Evolutionary conservation across 345 rosid genomes (phyloP).

Genomic region (Bruguiera sexangula): DNA sequence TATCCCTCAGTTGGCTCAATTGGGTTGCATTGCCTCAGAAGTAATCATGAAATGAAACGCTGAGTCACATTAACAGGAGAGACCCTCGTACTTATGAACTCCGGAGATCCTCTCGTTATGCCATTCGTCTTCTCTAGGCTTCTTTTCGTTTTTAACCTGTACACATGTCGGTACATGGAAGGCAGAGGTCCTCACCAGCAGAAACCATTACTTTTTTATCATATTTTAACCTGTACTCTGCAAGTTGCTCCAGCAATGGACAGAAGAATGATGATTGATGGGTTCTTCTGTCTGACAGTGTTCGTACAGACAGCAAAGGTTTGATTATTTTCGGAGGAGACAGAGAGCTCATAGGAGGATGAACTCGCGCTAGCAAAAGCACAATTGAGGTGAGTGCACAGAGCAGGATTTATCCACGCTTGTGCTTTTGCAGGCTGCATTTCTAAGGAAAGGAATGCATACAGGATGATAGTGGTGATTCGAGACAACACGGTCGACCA

Average conservation of each 20-base stretch:
- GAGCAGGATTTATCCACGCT: slow-evolving; percentile 16
- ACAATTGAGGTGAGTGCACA: slow-evolving; percentile 18
- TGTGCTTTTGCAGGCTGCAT: background rate
- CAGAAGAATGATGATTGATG: slow-evolving; percentile 20
- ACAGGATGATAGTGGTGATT: background rate
- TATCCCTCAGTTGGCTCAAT: too few species aligned
- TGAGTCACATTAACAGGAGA: too few species aligned
- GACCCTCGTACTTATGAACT: too few species aligned
- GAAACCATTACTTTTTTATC: too few species aligned
- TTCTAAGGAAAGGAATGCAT: background rate
- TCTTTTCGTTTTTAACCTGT: too few species aligned
- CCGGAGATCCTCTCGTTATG: too few species aligned
- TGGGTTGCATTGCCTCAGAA: too few species aligned
- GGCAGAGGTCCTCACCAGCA: too few species aligned
- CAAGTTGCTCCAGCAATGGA: slow-evolving; percentile 12
- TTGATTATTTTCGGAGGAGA: background rate
- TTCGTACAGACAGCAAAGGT: slow-evolving; percentile 11
- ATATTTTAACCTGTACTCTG: background rate
- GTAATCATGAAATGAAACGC: too few species aligned
- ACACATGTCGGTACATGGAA: too few species aligned
- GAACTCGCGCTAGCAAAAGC: slow-evolving; percentile 16
- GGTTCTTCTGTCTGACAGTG: slow-evolving; percentile 24
- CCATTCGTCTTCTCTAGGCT: too few species aligned
- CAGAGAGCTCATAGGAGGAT: slow-evolving; percentile 10
- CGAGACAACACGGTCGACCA: too few species aligned